Evolutionary conservation across 768 basidiomycete species (phyloP), one percentile per base, ranked within the genome.

Genomic region (Gloeophyllum trabeum): DNA sequence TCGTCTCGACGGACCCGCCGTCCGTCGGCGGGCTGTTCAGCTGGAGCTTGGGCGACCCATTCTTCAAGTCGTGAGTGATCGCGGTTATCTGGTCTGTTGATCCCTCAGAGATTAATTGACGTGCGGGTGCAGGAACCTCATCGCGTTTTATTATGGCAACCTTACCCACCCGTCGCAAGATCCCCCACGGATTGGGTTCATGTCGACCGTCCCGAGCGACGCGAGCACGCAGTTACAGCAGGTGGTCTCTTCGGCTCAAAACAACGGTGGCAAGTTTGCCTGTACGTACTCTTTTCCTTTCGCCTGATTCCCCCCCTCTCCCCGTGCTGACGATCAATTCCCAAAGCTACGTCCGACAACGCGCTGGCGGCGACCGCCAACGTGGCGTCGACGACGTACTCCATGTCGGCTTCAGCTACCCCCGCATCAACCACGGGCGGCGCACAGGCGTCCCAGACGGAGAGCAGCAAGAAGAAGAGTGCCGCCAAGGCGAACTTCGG

Each of bases 41-140:
- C 50, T 88, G 85, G 84, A 85, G 75, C 59, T 60, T 88, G 23
- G 85, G 85, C 2, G 73, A 70, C 48, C 84, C 85, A 1, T 87
- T 87, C 50, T 51, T 88, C 44, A 85, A 85, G 54, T 70, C 80
- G 82, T 85, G 46, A 35, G 74, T 61, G n/a, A n/a, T n/a, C 19
- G 22, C 14, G 14, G 24, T 19, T 20, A 16, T 30, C 35, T 35
- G 32, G n/a, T 35, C 36, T 26, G n/a, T 24, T 39, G 4, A 7
- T 25, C 28, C 24, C 19, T 34, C 20, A 41, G 26, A 37, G 6
- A 38, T 18, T 7, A 39, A 38, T 19, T 42, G 16, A 48, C 39
- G 19, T 19, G 25, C 25, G 43, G 42, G 12, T 24, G 20, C 48
- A 84, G 85, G 12, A 79, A 77, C 5, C 51, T 86, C 14, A 68